Base-by-base conservation (phyloP, 768 basidiomycete genomes). In the Paxillus involutus region DNA sequence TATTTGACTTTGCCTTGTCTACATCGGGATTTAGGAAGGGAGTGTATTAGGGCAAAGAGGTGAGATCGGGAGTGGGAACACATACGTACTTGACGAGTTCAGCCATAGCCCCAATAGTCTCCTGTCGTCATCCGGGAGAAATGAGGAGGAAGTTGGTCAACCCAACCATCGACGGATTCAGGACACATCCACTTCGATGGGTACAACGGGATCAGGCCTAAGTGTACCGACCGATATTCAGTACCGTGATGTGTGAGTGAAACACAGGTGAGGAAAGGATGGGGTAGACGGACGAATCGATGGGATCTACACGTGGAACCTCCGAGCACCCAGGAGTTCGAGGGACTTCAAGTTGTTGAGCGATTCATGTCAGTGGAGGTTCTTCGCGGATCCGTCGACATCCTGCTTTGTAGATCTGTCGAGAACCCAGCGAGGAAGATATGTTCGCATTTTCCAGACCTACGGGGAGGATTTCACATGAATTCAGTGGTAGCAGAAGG, bases 391-490 rank as follows among this genome's bases (percentile, higher is more conserved):
- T 24, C 75, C 76, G 24, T 71, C 49, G 52, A 75, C 44, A 55
- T 71, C 50, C 13, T 45, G 19, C 19, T 41, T 44, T 8, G 58
- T 49, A 33, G 47, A 39, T 42, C 48, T 62, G 63, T 53, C 72
- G 65, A 17, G 64, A 69, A 55, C 48, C 21, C 67, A 3, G 84
- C 83, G 17, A 88, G 73, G 69, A 86, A 87, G 19, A 83, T 80
- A 13, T 80, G 68, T 47, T 59, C 61, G n/a, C 78, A 67, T 57
- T 79, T 79, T 6, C 78, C 79, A 4, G 64, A 78, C 78, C 77
- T 78, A 53, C 16, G 3, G 16, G 1, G 24, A 2, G 26, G 39
- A 19, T 21, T n/a, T n/a, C n/a, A n/a, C n/a, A n/a, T n/a, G n/a
- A n/a, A n/a, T n/a, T n/a, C n/a, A n/a, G n/a, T n/a, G n/a, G n/a